Percentiles rank a stretch among this genome's conserved stretches.
Conservation (phyloP, 768 basidiomycete genomes). For the Boletus patriciae region DNA sequence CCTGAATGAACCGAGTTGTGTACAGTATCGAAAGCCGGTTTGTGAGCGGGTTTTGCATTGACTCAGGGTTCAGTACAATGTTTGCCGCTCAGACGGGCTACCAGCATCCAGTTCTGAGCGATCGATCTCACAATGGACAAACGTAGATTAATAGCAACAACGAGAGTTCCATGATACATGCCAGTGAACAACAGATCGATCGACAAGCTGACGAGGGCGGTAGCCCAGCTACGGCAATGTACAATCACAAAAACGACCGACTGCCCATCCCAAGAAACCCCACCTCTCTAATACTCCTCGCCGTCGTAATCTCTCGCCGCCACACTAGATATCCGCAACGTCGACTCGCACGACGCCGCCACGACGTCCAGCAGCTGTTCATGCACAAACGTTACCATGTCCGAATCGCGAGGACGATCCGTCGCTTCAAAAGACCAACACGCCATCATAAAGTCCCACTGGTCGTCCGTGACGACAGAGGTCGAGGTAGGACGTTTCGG, state of each 20-base stretch:
- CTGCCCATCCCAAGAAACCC: background rate
- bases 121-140: background rate
- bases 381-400: constrained; percentile 26
- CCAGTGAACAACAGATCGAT: background rate
- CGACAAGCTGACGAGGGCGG: background rate
- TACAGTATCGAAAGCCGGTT: background rate
- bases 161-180: background rate
- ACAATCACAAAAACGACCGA: background rate
- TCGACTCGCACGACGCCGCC: background rate
- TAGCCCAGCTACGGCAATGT: background rate
- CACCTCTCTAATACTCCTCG: background rate
- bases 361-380: constrained; percentile 14
- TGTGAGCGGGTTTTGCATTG: background rate
- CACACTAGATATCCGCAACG: background rate
- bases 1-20: background rate
- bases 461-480: constrained; percentile 14
- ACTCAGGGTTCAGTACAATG: background rate
- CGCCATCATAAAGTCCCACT: constrained; percentile 24
- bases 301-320: background rate
- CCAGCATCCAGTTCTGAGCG: background rate
- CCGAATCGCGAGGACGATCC: constrained; percentile 33
- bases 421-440: constrained; percentile 31
- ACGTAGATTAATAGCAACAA: background rate
- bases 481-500: constrained; percentile 15
- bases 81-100: background rate